Evolutionary conservation across 2,329 filamentous ascomycete genomes (phyloP), one percentile per base, ranked within the genome.

Genomic region (Huntiella abstrusa): DNA sequence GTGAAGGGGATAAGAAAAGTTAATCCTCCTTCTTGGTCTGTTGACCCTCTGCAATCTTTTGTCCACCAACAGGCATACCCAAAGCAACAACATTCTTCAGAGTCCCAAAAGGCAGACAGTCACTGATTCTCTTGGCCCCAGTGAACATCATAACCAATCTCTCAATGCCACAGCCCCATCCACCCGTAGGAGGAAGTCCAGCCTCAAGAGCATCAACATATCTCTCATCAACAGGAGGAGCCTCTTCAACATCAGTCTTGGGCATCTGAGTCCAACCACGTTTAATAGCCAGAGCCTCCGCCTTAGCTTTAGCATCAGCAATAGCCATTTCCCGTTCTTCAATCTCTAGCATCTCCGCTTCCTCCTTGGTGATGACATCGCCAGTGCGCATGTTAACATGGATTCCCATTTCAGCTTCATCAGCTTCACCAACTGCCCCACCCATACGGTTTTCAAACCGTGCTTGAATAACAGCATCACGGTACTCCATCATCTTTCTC

Each of bases 81-180:
- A 75, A 54, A 3, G 67, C 68, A 10, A 77, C 68, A 4, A 80
- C 73, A 52, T 80, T 76, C 58, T 77, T 75, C 64, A 98, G 60
- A 47, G 75, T 93, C 1, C 91, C 91, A 65, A 98, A 98, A 33
- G 79, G 77, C 55, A 96, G 64, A 13, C 88, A 85, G 61, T 96
- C 87, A 35, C 74, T 75, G 56, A 98, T 95, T 54, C 81, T 73
- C 58, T 74, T 74, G 33, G 76, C 70, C 0, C 83, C 86, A 1
- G 80, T 75, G 55, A 96, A 83, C 42, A 95, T 64, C 91, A 98
- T 98, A 34, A 85, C 80, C 45, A 98, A 66, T 45, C 91, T 70
- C 62, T 98, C 91, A 37, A 98, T 67, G 1, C 91, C 91, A 55
- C 86, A 92, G 1, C 91, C 91, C 91, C 91, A 98, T 4, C 91